Evolutionary conservation across 1,284 basidiomycete genomes (phyloP).

Genomic region (Apiotrichum laibachii): DNA sequence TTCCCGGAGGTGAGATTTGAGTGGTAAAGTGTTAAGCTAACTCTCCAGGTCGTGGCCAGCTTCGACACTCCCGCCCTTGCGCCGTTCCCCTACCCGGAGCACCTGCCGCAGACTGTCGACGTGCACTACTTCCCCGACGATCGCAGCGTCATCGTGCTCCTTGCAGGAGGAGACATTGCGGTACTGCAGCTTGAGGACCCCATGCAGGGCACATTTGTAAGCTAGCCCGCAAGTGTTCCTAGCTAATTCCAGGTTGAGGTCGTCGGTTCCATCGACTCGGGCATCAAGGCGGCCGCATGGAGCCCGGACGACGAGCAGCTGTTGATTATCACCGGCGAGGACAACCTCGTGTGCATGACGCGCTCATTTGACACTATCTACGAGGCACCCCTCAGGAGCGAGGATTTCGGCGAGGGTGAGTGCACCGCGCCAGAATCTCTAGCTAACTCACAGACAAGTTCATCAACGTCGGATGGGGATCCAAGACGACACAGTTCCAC

Average conservation of each 20-base stretch:
- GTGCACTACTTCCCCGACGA: conserved; percentile 67
- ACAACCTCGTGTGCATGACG: conserved; percentile 84
- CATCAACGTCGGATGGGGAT: conserved; percentile 97
- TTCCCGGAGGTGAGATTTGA: conserved; percentile 27
- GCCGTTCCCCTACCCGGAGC: conserved; percentile 33
- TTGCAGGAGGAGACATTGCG: conserved; percentile 73
- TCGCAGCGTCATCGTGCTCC: conserved; percentile 62
- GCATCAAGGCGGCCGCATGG: conserved; percentile 80
- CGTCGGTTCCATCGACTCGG: conserved; percentile 80
- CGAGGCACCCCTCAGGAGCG: conserved; percentile 68
- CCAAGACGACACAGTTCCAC: conserved; percentile 95
- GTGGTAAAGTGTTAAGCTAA: conserved; percentile 1
- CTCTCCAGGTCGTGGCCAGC: conserved; percentile 24
- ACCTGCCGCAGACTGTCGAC: conserved; percentile 58
- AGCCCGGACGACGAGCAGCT: conserved; percentile 85
- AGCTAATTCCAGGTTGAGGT: conserved; percentile 59
- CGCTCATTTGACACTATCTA: conserved; percentile 82
- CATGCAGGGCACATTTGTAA: conserved; percentile 55
- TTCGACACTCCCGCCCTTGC: conserved; percentile 37
- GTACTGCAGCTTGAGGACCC: conserved; percentile 56
- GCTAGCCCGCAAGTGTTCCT: not conserved
- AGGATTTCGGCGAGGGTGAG: conserved; percentile 80
- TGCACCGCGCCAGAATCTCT: not conserved
- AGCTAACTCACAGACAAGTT: conserved; percentile 65
- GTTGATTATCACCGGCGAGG: conserved; percentile 71